Evolutionary conservation across 2,329 filamentous ascomycete species (phyloP), one percentile per base, ranked within the genome.

Genomic region (Colletotrichum phormii): DNA sequence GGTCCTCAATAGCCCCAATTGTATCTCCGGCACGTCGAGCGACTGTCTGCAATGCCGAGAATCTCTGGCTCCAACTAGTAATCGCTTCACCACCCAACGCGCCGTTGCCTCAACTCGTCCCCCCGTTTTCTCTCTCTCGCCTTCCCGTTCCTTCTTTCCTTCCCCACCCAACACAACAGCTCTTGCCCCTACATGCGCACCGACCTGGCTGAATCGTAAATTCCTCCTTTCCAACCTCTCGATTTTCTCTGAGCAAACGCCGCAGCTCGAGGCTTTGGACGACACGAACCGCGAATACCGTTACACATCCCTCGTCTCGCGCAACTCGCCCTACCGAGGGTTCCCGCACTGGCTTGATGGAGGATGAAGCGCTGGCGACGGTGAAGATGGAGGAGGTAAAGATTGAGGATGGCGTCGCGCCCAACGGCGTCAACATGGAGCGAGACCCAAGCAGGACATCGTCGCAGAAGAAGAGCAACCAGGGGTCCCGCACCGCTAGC

Each of bases 331-430:
- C 73, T 70, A 42, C 54, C 58, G 58, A 73, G 61, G 61, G 46
- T 66, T 63, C 29, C 51, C 37, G 46, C 42, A 62, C 58, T 46
- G 59, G 62, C 71, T 71, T 77, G 66, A 84, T 84, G 83, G 82
- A 83, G 79, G 82, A 84, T 83, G 82, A 84, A 66, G 82, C 82
- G 78, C 77, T 80, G 77, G 80, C 83, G 75, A 79, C 80, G 64
- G 79, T 74, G 77, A 82, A 79, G 77, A 84, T 86, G 80, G 84
- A 85, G 77, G 80, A 81, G 75, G 80, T 86, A 72, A 86, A 84
- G 78, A 80, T 84, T 64, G 84, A 87, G 76, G 82, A 85, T 49
- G 79, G 78, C 61, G 75, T 78, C 68, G 78, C 42, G 37, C 62
- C 78, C 64, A 83, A 84, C 74, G 82, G 82, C 71, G 74, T 78